Percentiles rank a stretch among this genome's conserved stretches.
Evolutionary conservation across 306 rosid genomes (phyloP).

Genomic region (Glycyrrhiza uralensis): DNA sequence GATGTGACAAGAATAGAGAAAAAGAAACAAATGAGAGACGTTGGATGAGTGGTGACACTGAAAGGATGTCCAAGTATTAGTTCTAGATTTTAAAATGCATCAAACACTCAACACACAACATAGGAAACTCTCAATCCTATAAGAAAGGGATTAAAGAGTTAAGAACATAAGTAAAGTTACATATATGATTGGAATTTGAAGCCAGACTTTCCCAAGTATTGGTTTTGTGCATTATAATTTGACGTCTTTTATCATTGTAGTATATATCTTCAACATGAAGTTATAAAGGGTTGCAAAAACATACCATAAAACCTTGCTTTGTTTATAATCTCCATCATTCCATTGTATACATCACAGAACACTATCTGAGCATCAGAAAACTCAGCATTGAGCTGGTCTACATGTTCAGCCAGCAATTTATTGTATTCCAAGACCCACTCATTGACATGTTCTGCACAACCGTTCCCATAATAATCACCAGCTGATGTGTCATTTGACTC

Average conservation of each 20-base stretch:
- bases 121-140: too few species aligned
- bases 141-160: too few species aligned
- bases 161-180: too few species aligned
- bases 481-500: constrained; percentile 6
- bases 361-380: constrained; percentile 51
- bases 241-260: neutral
- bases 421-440: constrained; percentile 60
- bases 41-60: too few species aligned
- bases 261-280: neutral
- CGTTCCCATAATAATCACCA: constrained; percentile 17
- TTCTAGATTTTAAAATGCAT: too few species aligned
- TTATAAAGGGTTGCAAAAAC: neutral
- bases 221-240: neutral
- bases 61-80: too few species aligned
- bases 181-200: neutral
- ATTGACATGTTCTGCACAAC: constrained; percentile 57
- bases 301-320: constrained; percentile 53
- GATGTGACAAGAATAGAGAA: too few species aligned
- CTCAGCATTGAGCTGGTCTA: constrained; percentile 42
- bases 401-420: constrained; percentile 37
- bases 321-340: constrained; percentile 56
- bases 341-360: constrained; percentile 73
- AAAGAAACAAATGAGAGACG: too few species aligned
- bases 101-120: too few species aligned
- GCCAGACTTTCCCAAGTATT: neutral